Evolutionary conservation across 202 grass and related monocot species (phyloP).

Genomic region (Bolboschoenoplectus hybrid): DNA sequence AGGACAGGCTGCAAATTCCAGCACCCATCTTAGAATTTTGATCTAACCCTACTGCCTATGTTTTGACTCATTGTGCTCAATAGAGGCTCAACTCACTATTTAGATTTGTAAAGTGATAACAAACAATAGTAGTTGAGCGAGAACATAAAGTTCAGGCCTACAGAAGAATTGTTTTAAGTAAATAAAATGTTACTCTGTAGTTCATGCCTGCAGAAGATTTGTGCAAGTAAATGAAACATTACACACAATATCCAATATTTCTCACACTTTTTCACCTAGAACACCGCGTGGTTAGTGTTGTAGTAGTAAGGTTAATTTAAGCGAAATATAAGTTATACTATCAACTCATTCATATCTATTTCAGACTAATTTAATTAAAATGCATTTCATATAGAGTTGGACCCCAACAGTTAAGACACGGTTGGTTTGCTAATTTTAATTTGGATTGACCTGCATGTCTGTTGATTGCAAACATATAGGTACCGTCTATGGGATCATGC

Average conservation of each 20-base stretch:
- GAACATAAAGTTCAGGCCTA: conserved; percentile 9
- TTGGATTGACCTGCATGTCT: not conserved
- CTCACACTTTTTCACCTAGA: not conserved
- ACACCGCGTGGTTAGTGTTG: not conserved
- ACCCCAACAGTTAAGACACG: not conserved
- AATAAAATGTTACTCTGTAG: not conserved
- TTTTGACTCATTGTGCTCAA: not conserved
- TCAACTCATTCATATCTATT: not conserved
- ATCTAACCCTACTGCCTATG: not conserved
- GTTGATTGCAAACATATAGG: not conserved
- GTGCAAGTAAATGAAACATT: not conserved
- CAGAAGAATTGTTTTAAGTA: not conserved
- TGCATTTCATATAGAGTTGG: not conserved
- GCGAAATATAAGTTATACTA: conserved; percentile 12
- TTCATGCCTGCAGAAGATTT: conserved; percentile 10
- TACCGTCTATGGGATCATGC: not conserved
- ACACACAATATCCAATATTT: not conserved
- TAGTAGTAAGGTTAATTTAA: not conserved
- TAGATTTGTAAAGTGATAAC: conserved; percentile 18
- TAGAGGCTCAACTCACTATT: not conserved
- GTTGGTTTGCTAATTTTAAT: conserved; percentile 3
- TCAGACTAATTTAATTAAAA: conserved; percentile 13
- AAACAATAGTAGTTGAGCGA: not conserved
- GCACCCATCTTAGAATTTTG: not conserved
- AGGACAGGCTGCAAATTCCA: not conserved